Evolutionary conservation across 306 rosid genomes (phyloP).

Genomic region (Lathyrus sativus): DNA sequence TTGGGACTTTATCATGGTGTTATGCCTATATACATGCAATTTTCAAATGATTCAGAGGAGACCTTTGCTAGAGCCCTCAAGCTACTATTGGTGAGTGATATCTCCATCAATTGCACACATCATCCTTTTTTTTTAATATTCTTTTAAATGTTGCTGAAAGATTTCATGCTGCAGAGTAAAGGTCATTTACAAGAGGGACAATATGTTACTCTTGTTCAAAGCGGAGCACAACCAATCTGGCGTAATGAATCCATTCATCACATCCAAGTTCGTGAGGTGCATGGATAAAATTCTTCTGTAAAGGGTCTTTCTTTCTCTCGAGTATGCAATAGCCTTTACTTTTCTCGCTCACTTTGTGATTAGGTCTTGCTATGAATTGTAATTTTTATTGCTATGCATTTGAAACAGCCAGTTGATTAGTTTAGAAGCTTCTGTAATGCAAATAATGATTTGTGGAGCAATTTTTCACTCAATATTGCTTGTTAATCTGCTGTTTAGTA

Average conservation of each 20-base stretch:
- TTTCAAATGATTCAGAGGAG: conserved; percentile 85
- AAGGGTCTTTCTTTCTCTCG: conserved; percentile 26
- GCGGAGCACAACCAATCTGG: conserved; percentile 98
- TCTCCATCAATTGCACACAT: conserved; percentile 5
- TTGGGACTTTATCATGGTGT: conserved; percentile 80
- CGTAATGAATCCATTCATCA: conserved; percentile 85
- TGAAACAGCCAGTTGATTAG: conserved; percentile 19
- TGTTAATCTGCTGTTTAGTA: conserved; percentile 4
- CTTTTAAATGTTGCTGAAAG: conserved; percentile 22
- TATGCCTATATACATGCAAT: conserved; percentile 78
- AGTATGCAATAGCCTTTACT: neutral
- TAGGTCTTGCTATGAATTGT: conserved; percentile 18
- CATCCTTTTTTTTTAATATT: conserved; percentile 14
- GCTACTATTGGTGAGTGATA: conserved; percentile 67
- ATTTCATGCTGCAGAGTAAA: conserved; percentile 56
- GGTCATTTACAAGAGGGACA: conserved; percentile 70
- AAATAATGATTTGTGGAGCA: conserved; percentile 16
- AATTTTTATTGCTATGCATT: conserved; percentile 22
- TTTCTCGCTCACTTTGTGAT: neutral
- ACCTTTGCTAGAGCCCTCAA: conserved; percentile 85
- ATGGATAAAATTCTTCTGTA: conserved; percentile 47
- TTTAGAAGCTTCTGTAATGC: conserved; percentile 23
- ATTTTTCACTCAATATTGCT: neutral
- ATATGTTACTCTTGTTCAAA: conserved; percentile 86
- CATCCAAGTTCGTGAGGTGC: conserved; percentile 87